Base-by-base conservation (phyloP, 192 early-diverging fungal species). In the Kappamyces sp. region DNA sequence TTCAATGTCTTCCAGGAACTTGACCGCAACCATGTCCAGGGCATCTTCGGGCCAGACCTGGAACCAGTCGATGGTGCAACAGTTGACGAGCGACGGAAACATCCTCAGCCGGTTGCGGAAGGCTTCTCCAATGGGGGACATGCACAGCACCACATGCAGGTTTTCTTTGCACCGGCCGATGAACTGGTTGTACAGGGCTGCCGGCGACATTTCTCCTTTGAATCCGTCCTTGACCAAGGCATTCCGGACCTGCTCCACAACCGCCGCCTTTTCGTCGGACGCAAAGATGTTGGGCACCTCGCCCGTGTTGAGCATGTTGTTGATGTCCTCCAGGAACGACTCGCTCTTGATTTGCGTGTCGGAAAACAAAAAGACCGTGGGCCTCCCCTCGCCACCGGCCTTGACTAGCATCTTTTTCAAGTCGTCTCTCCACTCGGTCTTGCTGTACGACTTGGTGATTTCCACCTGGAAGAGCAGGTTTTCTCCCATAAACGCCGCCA, bases 51-150 rank as follows among this genome's bases (percentile, higher is more conserved):
- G 80, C 80, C 80, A 82, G 31, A 74, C 77, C 53, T 82, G 77
- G 65, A 82, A 82, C 80, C 80, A 82, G 58, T 82, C 80, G 53
- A 82, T 82, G 6, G 80, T 82, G 60, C 80, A 82, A 59, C 80
- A 82, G 58, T 82, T 82, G 7, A 82, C 80, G 1, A 82, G 63
- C 8, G 75, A 75, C 23, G 80, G 80, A 59, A 82, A 82, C 80
- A 82, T 82, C 31, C 78, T 53, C 38, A 79, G 52, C 40, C 80
- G 43, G 54, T 81, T 82, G 13, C 80, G 52, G 66, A 82, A 82
- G 5, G 77, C 78, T 47, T 82, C 80, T 13, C 80, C 80, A 46
- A 82, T 81, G 2, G 80, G 80, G 2, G 73, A 75, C 75, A 81
- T 81, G 65, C 80, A 79, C 15, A 82, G 61, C 12, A 82, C 78